Conservation (phyloP, 345 rosid species). For the Cardamine chenopodiifolia region DNA sequence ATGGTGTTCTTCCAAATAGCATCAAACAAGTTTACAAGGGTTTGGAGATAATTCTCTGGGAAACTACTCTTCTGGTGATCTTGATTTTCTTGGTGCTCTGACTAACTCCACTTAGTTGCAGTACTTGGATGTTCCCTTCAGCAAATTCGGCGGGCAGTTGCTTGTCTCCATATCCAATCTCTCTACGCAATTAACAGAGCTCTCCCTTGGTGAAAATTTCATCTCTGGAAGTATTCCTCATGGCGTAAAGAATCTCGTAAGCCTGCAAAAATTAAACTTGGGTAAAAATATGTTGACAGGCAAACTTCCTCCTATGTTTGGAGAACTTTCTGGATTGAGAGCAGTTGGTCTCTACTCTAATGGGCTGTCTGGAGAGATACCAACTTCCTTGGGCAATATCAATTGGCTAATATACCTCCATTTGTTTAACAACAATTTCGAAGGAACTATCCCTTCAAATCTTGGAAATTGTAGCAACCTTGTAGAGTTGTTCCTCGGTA, state of each 20-base stretch:
- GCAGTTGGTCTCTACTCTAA: conserved; percentile 30
- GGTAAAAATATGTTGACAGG: conserved; percentile 24
- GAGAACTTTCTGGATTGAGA: conserved; percentile 19
- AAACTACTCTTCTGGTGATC: too few species aligned
- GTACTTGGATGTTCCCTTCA: neutral
- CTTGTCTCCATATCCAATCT: conserved; percentile 31
- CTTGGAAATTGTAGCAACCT: conserved; percentile 21
- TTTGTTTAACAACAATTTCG: conserved; percentile 21
- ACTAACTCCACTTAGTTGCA: conserved; percentile 18
- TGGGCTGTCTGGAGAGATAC: conserved; percentile 30
- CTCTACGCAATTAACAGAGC: conserved; percentile 8
- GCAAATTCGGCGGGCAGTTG: conserved; percentile 14
- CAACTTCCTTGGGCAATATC: conserved; percentile 24
- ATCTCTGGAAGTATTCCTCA: conserved; percentile 26
- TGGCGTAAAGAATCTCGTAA: neutral
- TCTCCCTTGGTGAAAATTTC: conserved; percentile 21
- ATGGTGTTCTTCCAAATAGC: too few species aligned
- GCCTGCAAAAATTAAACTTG: conserved; percentile 24
- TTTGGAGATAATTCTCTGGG: too few species aligned
- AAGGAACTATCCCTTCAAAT: conserved; percentile 26
- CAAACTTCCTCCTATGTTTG: conserved; percentile 4
- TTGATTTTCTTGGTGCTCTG: conserved; percentile 36
- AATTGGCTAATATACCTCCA: neutral
- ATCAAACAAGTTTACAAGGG: too few species aligned
- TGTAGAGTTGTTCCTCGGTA: neutral